These are phyloP conservation scores for Davidsoniella neocaledoniae DNA, from an alignment of 2,329 filamentous ascomycete species.

Conservation along the genomic window DNA sequence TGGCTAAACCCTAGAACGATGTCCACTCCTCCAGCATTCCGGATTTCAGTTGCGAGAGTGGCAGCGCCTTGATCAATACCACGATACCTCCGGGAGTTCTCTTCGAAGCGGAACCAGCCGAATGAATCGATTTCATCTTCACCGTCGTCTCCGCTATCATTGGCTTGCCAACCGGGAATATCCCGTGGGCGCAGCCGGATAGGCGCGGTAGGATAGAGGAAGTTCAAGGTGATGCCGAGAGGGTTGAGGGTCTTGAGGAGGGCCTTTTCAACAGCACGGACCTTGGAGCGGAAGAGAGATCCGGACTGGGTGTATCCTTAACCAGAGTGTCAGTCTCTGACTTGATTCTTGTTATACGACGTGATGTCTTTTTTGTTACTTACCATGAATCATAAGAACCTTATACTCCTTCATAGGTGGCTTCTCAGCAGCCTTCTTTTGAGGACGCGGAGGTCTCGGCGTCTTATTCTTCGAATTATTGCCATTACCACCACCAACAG, in stretches of 20 bases:
- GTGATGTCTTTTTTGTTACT: conserved; percentile 10
- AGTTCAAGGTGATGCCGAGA: conserved; percentile 32
- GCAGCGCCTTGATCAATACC: conserved; percentile 53
- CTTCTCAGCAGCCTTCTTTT: conserved; percentile 8
- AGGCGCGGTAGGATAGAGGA: conserved; percentile 56
- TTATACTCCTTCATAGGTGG: conserved; percentile 34
- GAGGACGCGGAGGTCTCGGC: conserved; percentile 5
- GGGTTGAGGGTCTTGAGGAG: conserved; percentile 56
- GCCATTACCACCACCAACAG: neutral
- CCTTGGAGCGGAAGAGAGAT: conserved; percentile 70
- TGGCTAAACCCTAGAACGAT: conserved; percentile 73
- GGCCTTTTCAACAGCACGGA: conserved; percentile 68
- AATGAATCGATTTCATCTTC: conserved; percentile 42
- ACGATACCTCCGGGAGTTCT: conserved; percentile 45
- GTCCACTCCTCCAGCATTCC: conserved; percentile 50
- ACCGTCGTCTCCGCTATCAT: conserved; percentile 23
- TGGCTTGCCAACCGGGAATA: conserved; percentile 48
- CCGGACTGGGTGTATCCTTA: conserved; percentile 82
- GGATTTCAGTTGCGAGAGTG: conserved; percentile 43
- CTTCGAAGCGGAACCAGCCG: conserved; percentile 67
- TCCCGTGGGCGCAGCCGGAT: conserved; percentile 44
- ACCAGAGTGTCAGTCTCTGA: neutral
- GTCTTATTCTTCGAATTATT: conserved; percentile 1
- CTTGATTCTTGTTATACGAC: too few species aligned
- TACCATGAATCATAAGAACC: conserved; percentile 65